A percentile compares a stretch with the other conserved stretches of the same genome.
Conservation (phyloP, 75 land plant genomes). For the Sequoia sempervirens region DNA sequence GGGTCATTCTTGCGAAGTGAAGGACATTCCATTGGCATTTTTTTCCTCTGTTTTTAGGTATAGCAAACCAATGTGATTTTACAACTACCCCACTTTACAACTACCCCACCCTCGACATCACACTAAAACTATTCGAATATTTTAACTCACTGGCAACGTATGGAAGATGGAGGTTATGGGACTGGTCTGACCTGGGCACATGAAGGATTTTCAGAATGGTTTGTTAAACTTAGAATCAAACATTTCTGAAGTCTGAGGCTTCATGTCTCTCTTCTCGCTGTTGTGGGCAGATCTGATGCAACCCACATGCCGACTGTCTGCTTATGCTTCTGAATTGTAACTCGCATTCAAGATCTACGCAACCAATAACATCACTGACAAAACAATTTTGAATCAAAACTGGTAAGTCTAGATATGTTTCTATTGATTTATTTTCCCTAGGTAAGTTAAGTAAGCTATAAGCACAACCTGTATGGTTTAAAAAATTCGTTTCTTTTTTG, state of each 20-base stretch:
- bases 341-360: neutral
- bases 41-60: no score
- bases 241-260: neutral
- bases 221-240: neutral
- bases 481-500: no score
- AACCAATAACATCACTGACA: neutral
- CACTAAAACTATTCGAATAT: no score
- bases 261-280: neutral
- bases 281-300: neutral
- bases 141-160: slow-evolving; percentile 29
- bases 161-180: neutral
- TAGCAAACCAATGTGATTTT: no score
- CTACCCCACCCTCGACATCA: neutral
- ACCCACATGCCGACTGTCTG: neutral
- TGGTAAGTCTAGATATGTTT: neutral
- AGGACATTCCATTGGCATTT: no score
- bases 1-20: no score
- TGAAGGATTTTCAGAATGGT: neutral
- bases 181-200: neutral
- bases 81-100: no score
- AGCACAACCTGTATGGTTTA: no score
- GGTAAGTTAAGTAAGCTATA: no score
- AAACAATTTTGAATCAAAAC: neutral
- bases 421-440: neutral
- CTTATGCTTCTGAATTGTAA: neutral